A percentile compares a stretch with the other conserved stretches of the same genome.
Conservation (phyloP, 2,329 filamentous ascomycete species). For the Neurospora crassa region DNA sequence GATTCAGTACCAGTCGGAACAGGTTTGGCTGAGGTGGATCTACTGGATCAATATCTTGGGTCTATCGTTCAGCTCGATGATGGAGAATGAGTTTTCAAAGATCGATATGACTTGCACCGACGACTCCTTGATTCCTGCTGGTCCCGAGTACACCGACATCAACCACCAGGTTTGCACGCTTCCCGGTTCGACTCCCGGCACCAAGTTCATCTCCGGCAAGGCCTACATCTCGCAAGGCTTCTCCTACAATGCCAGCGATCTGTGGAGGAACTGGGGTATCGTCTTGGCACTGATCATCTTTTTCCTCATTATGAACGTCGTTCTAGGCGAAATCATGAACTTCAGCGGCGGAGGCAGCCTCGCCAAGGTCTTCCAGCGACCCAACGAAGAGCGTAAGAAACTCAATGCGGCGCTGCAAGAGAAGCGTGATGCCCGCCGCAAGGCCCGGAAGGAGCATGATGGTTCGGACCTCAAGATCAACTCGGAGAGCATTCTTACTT, state of each 20-base stretch:
- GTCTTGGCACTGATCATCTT: constrained; percentile 64
- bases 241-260: constrained; percentile 52
- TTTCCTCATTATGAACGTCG: constrained; percentile 67
- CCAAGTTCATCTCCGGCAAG: constrained; percentile 50
- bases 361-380: constrained; percentile 66
- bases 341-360: constrained; percentile 74
- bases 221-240: constrained; percentile 63
- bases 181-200: constrained; percentile 59
- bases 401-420: constrained; percentile 54
- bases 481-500: constrained; percentile 66
- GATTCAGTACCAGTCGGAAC: constrained; percentile 65
- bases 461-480: constrained; percentile 44
- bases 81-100: constrained; percentile 76
- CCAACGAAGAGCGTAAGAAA: constrained; percentile 54
- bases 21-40: constrained; percentile 77
- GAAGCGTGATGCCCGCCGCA: constrained; percentile 48
- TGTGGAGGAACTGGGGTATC: constrained; percentile 82
- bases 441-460: constrained; percentile 33
- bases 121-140: constrained; percentile 61
- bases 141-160: constrained; percentile 60
- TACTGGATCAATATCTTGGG: constrained; percentile 69
- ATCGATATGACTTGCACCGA: constrained; percentile 59
- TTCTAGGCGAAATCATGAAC: constrained; percentile 69
- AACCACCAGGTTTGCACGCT: constrained; percentile 74
- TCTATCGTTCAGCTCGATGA: constrained; percentile 65